Percentiles rank a stretch among this genome's conserved stretches.
Conservation (phyloP, 176 grass and related monocot genomes). For the Oryza officinalis region DNA sequence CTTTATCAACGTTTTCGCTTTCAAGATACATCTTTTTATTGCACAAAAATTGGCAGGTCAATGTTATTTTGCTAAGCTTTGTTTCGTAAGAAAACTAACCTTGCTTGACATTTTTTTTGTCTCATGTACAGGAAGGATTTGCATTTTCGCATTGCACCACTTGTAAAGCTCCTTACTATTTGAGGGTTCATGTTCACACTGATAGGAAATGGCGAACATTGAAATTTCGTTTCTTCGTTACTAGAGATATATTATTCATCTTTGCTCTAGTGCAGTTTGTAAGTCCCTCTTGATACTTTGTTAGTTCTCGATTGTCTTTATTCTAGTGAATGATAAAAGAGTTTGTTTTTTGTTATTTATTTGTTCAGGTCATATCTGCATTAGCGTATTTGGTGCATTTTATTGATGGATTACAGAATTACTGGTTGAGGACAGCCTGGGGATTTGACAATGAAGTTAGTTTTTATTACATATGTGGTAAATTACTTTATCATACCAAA, state of each 20-base stretch:
- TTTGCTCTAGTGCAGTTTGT: constrained; percentile 94
- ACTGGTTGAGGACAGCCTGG: constrained; percentile 86
- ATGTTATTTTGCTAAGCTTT: constrained; percentile 17
- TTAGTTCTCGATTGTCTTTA: constrained; percentile 11
- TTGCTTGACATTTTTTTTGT: constrained; percentile 12
- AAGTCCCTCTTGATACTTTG: constrained; percentile 31
- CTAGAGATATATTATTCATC: constrained; percentile 96
- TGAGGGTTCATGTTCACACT: constrained; percentile 95
- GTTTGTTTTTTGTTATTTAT: constrained; percentile 28
- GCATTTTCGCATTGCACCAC: constrained; percentile 99
- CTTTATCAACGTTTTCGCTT: too few species aligned
- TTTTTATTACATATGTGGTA: constrained; percentile 99
- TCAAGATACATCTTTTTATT: too few species aligned
- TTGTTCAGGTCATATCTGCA: constrained; percentile 80
- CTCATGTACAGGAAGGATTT: constrained; percentile 89
- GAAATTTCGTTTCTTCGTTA: constrained; percentile 98
- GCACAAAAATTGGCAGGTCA: too few species aligned
- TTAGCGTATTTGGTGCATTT: constrained; percentile 88
- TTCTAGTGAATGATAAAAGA: constrained; percentile 37
- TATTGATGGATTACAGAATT: constrained; percentile 88
- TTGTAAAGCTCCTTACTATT: constrained; percentile 97
- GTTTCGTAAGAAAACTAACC: constrained; percentile 2
- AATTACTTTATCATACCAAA: constrained; percentile 31
- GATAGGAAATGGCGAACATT: constrained; percentile 98
- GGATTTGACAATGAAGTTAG: constrained; percentile 93